A percentile compares a stretch with the other conserved stretches of the same genome.
Conservation (phyloP, 2,329 filamentous ascomycete species). For the Lecanosticta acicola region DNA sequence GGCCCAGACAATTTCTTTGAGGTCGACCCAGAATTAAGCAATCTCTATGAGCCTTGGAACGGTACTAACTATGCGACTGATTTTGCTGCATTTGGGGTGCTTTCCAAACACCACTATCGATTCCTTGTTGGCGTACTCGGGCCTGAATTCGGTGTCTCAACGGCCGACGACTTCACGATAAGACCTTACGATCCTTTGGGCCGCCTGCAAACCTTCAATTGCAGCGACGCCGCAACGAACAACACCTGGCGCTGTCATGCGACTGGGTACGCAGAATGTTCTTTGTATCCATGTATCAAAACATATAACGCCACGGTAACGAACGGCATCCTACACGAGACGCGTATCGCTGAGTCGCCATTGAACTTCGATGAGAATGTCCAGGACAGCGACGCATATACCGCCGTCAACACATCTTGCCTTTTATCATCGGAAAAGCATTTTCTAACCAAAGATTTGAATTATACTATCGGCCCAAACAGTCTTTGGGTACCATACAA, state of each 20-base stretch:
- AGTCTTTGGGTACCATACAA: conserved; percentile 9
- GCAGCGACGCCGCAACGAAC: conserved; percentile 3
- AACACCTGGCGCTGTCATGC: conserved; percentile 9
- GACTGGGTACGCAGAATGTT: conserved; percentile 5
- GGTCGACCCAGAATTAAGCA: conserved; percentile 1
- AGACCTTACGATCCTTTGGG: background rate
- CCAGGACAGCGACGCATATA: background rate
- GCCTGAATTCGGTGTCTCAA: too few relatives aligned
- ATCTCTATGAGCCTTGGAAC: background rate
- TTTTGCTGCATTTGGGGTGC: background rate
- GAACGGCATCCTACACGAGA: conserved; percentile 6
- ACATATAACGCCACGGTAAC: conserved; percentile 3
- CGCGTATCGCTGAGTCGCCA: background rate
- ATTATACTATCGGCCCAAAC: conserved; percentile 1
- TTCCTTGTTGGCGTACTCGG: background rate
- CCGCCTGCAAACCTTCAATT: background rate
- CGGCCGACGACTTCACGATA: too few relatives aligned
- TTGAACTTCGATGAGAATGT: too few relatives aligned
- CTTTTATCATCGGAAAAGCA: background rate
- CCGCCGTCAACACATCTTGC: conserved; percentile 3
- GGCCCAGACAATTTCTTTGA: too few relatives aligned
- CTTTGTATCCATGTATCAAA: conserved; percentile 7
- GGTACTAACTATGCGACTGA: background rate
- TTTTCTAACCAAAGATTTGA: background rate
- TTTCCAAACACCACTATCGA: background rate